Evolutionary conservation across 768 basidiomycete genomes (phyloP).

Genomic region (Pleurotus tuber-regium): DNA sequence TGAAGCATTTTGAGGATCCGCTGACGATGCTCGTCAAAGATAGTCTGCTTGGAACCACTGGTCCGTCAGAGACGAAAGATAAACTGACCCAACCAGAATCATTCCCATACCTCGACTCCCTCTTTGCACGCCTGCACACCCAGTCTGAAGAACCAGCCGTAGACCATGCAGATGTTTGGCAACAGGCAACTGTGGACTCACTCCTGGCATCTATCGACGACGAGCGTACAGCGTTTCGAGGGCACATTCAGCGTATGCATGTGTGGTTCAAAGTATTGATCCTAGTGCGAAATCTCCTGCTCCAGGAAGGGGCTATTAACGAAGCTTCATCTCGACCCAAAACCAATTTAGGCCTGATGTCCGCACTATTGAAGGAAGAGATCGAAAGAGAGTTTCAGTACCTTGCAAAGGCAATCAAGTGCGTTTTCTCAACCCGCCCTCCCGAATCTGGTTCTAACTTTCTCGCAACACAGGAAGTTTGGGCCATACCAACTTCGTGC

Average conservation of each 20-base stretch:
- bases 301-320: slow-evolving; percentile 39
- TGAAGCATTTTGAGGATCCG: slow-evolving; percentile 73
- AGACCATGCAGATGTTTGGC: slow-evolving; percentile 21
- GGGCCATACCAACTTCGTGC: slow-evolving; percentile 26
- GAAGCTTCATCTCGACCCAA: slow-evolving; percentile 27
- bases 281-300: slow-evolving; percentile 42
- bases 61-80: not conserved
- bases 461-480: slow-evolving; percentile 34
- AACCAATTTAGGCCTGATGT: slow-evolving; percentile 38
- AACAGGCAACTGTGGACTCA: slow-evolving; percentile 21
- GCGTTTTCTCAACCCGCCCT: slow-evolving; percentile 17
- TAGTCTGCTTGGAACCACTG: slow-evolving; percentile 19
- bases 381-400: slow-evolving; percentile 40
- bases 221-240: slow-evolving; percentile 35
- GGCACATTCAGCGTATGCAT: slow-evolving; percentile 31
- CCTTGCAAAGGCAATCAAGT: slow-evolving; percentile 50
- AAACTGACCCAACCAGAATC: slow-evolving; percentile 18
- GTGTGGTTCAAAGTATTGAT: slow-evolving; percentile 48
- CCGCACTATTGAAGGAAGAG: slow-evolving; percentile 42
- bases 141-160: slow-evolving; percentile 4
- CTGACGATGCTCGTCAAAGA: slow-evolving; percentile 41
- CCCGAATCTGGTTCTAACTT: not conserved
- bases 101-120: slow-evolving; percentile 29
- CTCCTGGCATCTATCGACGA: slow-evolving; percentile 33
- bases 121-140: slow-evolving; percentile 33